These are phyloP conservation scores for Solanum pennellii DNA, from an alignment of 257 asterid species.

Conservation along the genomic window DNA sequence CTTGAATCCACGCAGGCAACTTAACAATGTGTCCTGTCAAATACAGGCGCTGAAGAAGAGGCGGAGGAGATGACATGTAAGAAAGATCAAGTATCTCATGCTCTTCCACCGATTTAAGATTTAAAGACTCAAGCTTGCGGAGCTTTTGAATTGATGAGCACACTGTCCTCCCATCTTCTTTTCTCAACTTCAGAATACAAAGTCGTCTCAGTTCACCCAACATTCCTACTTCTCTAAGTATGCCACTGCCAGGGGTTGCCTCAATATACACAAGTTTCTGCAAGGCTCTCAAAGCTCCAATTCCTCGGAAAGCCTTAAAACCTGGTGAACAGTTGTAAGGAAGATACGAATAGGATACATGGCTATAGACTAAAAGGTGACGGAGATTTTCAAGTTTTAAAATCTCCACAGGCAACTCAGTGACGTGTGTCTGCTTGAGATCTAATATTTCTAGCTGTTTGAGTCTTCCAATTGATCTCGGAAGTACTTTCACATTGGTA, in stretches of 20 bases:
- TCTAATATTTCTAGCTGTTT: slow-evolving; percentile 21
- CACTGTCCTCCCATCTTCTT: slow-evolving; percentile 12
- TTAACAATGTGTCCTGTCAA: slow-evolving; percentile 7
- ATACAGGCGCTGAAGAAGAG: slow-evolving; percentile 18
- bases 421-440: slow-evolving; percentile 17
- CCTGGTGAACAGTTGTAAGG: slow-evolving; percentile 16
- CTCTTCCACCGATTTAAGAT: slow-evolving; percentile 5
- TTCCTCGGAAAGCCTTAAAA: slow-evolving; percentile 19
- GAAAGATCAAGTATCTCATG: slow-evolving; percentile 19
- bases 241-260: slow-evolving; percentile 5
- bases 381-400: slow-evolving; percentile 14
- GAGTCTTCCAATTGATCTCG: slow-evolving; percentile 14
- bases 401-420: slow-evolving; percentile 21
- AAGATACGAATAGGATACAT: slow-evolving; percentile 1
- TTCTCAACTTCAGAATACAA: slow-evolving; percentile 14
- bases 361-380: slow-evolving; percentile 16
- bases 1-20: slow-evolving; percentile 19
- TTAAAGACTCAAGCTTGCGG: slow-evolving; percentile 8
- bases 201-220: slow-evolving; percentile 14
- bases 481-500: slow-evolving; percentile 8
- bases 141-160: slow-evolving; percentile 20
- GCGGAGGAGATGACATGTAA: slow-evolving; percentile 7
- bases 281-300: slow-evolving; percentile 13
- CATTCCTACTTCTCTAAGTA: slow-evolving; percentile 9
- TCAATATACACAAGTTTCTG: slow-evolving; percentile 13